phyloP scores from a whole-genome alignment of 1,284 basidiomycete species.

The Microbotryum saponariae region DNA sequence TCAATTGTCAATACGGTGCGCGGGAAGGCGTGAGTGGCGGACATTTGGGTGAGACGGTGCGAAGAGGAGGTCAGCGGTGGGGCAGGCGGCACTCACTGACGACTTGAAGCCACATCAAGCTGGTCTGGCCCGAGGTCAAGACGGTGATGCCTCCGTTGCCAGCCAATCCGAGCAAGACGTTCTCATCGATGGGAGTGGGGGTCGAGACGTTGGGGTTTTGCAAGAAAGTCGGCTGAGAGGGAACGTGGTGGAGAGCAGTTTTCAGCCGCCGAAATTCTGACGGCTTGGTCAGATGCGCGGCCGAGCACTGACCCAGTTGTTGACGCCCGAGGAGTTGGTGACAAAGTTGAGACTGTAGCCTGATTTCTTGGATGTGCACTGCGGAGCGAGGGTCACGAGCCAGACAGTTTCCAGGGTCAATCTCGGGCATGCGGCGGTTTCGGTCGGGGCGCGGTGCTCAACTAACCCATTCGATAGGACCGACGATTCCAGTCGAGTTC shows the following conservation, averaged over 20 bases:
- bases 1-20: too few species aligned
- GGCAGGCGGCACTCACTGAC: constrained; percentile 10
- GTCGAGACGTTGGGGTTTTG: too few species aligned
- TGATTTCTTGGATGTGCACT: constrained; percentile 19
- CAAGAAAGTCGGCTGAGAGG: too few species aligned
- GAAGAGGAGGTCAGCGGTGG: background rate
- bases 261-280: background rate
- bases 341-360: constrained; percentile 26
- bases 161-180: constrained; percentile 1
- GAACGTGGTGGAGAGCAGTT: too few species aligned
- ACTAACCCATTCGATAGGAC: constrained; percentile 18
- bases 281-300: too few species aligned
- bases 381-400: background rate
- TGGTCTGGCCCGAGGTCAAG: constrained; percentile 13
- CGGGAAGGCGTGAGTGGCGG: too few species aligned
- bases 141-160: constrained; percentile 1
- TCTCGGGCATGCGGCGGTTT: background rate
- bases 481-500: constrained; percentile 24
- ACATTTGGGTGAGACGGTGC: background rate
- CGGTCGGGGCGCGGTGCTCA: background rate
- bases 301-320: constrained; percentile 23
- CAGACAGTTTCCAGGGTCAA: background rate
- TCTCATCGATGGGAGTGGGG: background rate
- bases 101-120: constrained; percentile 24
- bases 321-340: constrained; percentile 21